Evolutionary conservation across 2,329 filamentous ascomycete species (phyloP).

Genomic region (Fusarium albosuccineum): DNA sequence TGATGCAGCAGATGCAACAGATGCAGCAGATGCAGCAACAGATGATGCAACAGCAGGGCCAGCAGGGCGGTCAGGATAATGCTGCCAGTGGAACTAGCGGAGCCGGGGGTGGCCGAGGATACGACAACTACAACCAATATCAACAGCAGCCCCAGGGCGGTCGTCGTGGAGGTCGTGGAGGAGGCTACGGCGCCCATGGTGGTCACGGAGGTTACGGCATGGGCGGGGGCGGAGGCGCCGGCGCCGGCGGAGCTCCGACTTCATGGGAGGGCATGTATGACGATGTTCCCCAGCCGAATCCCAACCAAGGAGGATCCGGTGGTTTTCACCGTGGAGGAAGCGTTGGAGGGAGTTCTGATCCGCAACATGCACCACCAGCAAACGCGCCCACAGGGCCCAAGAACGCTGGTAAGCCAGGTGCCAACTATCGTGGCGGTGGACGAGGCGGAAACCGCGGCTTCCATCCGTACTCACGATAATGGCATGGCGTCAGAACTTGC

Average conservation of each 20-base stretch:
- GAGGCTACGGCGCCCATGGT: slow-evolving; percentile 46
- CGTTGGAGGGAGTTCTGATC: slow-evolving; percentile 57
- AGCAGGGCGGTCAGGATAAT: slow-evolving; percentile 48
- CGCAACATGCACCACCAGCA: slow-evolving; percentile 63
- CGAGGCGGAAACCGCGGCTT: slow-evolving; percentile 80
- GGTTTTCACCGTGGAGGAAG: slow-evolving; percentile 59
- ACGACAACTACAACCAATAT: slow-evolving; percentile 52
- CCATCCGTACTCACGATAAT: slow-evolving; percentile 76
- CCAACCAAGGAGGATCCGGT: slow-evolving; percentile 56
- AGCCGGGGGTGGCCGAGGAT: slow-evolving; percentile 46
- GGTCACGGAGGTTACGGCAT: slow-evolving; percentile 52
- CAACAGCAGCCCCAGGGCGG: slow-evolving; percentile 61
- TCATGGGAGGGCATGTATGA: slow-evolving; percentile 99
- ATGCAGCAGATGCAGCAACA: slow-evolving; percentile 64
- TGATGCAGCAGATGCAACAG: slow-evolving; percentile 73
- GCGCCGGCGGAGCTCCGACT: slow-evolving; percentile 73
- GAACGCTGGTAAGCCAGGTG: slow-evolving; percentile 91
- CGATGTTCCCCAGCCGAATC: slow-evolving; percentile 87
- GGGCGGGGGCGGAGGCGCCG: slow-evolving; percentile 51
- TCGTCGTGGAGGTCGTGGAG: slow-evolving; percentile 49
- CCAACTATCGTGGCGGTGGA: slow-evolving; percentile 93
- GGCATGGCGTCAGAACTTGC: slow-evolving; percentile 9
- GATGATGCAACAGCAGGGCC: slow-evolving; percentile 57
- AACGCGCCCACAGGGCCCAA: slow-evolving; percentile 92
- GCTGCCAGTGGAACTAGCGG: slow-evolving; percentile 35